Evolutionary conservation across 441 rosid genomes (phyloP).

Genomic region (Arabidopsis hybrid): DNA sequence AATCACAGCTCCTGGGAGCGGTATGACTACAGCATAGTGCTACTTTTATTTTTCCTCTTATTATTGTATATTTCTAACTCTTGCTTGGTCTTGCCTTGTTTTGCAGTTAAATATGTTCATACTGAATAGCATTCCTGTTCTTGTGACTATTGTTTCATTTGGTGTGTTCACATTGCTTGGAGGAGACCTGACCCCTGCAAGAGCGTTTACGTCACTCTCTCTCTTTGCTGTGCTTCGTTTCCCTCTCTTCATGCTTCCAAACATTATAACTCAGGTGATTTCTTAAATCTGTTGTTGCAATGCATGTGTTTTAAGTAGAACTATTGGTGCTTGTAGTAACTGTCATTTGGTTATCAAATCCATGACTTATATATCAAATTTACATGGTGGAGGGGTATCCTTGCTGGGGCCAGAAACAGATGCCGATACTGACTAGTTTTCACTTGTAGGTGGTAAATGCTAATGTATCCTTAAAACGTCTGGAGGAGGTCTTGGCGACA

Average conservation of each 20-base stretch:
- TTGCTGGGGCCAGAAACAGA: conserved; percentile 21
- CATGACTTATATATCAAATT: neutral
- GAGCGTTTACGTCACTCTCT: conserved; percentile 98
- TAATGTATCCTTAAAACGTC: conserved; percentile 90
- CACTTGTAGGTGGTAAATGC: conserved; percentile 87
- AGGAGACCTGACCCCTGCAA: conserved; percentile 97
- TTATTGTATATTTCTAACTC: conserved; percentile 34
- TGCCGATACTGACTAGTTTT: conserved; percentile 21
- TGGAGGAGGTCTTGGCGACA: conserved; percentile 91
- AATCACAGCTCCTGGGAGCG: conserved; percentile 86
- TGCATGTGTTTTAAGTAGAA: conserved; percentile 17
- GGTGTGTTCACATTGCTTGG: conserved; percentile 98
- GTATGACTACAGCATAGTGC: conserved; percentile 50
- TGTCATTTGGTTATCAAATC: neutral
- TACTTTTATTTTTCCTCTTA: neutral
- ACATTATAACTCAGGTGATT: conserved; percentile 89
- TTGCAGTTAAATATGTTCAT: conserved; percentile 84
- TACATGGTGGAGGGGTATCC: neutral
- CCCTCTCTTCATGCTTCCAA: conserved; percentile 96
- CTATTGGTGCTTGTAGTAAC: conserved; percentile 20
- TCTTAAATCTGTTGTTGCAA: neutral
- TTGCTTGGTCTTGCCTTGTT: conserved; percentile 44
- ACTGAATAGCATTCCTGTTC: conserved; percentile 87
- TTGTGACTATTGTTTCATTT: conserved; percentile 93
- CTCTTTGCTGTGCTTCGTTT: conserved; percentile 97